These are phyloP conservation scores for Rhododendron griersonianum DNA, from an alignment of 148 eudicot genomes.

Conservation along the genomic window DNA sequence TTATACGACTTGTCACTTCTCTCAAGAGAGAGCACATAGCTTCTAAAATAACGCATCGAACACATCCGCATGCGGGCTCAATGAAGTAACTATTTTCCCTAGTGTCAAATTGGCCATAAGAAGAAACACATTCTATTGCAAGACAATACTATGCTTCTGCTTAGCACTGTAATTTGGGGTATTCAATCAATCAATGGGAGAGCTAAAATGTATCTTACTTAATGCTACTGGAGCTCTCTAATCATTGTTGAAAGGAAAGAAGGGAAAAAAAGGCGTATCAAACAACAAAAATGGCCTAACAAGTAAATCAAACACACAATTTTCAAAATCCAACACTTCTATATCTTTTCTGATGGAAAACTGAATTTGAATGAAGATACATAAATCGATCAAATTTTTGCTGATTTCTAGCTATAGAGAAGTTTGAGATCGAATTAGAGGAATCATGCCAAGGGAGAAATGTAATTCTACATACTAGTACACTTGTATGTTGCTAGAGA, in stretches of 20 bases:
- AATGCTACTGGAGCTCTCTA: background rate
- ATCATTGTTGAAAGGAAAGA: background rate
- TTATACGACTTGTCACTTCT: background rate
- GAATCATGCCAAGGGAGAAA: background rate
- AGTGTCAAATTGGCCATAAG: background rate
- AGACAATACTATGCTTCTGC: background rate
- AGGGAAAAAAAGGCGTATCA: background rate
- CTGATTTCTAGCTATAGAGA: background rate
- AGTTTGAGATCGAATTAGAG: background rate
- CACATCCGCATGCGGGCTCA: background rate
- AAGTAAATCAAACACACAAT: background rate
- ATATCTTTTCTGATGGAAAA: background rate
- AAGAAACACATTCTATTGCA: background rate
- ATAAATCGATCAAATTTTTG: background rate
- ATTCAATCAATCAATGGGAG: background rate
- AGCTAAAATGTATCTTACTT: background rate
- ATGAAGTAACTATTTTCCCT: background rate
- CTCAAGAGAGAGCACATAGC: background rate
- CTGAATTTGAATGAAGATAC: background rate
- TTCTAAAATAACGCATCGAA: background rate
- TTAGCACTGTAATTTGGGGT: background rate
- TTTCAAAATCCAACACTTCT: background rate
- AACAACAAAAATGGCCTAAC: background rate
- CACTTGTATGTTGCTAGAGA: background rate
- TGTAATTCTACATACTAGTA: background rate